Evolutionary conservation across 306 rosid genomes (phyloP), one percentile per base, ranked within the genome.

Genomic region (Cyamopsis tetragonoloba): DNA sequence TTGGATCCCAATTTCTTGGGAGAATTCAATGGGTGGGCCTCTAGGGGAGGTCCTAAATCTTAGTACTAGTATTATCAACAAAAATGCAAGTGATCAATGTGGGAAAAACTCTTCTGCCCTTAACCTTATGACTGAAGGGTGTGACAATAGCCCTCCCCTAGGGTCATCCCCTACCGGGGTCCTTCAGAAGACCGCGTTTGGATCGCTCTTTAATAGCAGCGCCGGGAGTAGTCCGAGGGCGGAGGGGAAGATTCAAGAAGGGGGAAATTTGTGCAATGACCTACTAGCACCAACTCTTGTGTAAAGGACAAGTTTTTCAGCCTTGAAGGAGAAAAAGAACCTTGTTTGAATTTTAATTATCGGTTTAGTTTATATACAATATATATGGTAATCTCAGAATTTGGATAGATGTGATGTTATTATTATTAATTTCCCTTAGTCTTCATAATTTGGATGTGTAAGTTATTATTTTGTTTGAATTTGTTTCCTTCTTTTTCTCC

Each of bases 161-260:
- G 96, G 96, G 42, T 88, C 99, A 22, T 90, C 96, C 0, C 99
- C 99, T 0, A 90, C 92, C 0, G 99, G 96, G 34, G 96, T 95
- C 6, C 56, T 95, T 27, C 97, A 88, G 70, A 90, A 84, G 63
- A 83, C 95, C 0, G 76, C 86, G 4, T 88, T 90, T 35, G 95
- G 90, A 4, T 95, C 96, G 4, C 83, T 86, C 24, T 88, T 97
- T 0, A 89, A 89, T 74, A 88, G 99, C 83, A 95, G 97, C 32
- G 86, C 95, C 11, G 99, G 96, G 18, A 90, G 97, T 68, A 88
- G 96, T 77, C 99, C 99, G 2, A 76, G 96, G 47, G 85, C 96
- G 1, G 96, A 89, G 53, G 84, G 81, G 32, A 89, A 62, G 26
- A 74, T 78, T 4, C 84, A 72, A 62, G 89, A 85, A 72, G 91